Evolutionary conservation across 257 asterid genomes (phyloP).

Genomic region (Gentiana macrophylla): DNA sequence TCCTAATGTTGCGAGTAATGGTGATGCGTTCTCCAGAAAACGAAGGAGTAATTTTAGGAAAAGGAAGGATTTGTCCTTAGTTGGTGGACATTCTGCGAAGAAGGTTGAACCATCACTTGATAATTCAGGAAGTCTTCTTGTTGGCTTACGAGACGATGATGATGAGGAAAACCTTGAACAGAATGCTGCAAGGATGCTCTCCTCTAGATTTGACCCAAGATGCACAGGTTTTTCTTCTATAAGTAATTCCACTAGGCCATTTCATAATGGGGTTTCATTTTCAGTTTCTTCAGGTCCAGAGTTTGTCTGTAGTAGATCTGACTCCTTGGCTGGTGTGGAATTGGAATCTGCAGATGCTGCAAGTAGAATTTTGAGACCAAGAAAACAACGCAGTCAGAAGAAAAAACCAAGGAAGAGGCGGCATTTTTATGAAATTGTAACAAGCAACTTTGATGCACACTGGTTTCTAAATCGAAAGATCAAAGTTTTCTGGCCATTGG

Average conservation of each 20-base stretch:
- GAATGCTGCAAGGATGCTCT: conserved; percentile 98
- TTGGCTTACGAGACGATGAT: conserved; percentile 59
- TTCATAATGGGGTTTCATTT: conserved; percentile 34
- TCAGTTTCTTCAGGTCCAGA: conserved; percentile 39
- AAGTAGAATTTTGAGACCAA: conserved; percentile 68
- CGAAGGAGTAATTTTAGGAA: conserved; percentile 33
- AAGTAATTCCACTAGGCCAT: conserved; percentile 34
- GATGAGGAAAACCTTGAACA: conserved; percentile 95
- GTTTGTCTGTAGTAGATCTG: conserved; percentile 29
- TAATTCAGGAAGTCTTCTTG: conserved; percentile 30
- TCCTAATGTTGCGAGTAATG: conserved; percentile 25
- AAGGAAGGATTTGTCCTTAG: conserved; percentile 30
- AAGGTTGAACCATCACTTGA: conserved; percentile 37
- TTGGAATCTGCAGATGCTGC: conserved; percentile 41
- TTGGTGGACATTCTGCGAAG: conserved; percentile 29
- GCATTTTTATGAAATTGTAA: conserved; percentile 75
- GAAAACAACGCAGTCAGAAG: conserved; percentile 48
- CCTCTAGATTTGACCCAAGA: conserved; percentile 93
- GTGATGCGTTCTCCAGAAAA: conserved; percentile 27
- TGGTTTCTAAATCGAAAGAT: conserved; percentile 74
- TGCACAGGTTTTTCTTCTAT: conserved; percentile 76
- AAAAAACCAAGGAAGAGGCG: conserved; percentile 71
- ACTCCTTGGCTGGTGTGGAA: conserved; percentile 38
- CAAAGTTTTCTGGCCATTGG: conserved; percentile 90
- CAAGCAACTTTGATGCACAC: conserved; percentile 51